Conservation (phyloP, 768 basidiomycete species). For the Baorangia bicolor region DNA sequence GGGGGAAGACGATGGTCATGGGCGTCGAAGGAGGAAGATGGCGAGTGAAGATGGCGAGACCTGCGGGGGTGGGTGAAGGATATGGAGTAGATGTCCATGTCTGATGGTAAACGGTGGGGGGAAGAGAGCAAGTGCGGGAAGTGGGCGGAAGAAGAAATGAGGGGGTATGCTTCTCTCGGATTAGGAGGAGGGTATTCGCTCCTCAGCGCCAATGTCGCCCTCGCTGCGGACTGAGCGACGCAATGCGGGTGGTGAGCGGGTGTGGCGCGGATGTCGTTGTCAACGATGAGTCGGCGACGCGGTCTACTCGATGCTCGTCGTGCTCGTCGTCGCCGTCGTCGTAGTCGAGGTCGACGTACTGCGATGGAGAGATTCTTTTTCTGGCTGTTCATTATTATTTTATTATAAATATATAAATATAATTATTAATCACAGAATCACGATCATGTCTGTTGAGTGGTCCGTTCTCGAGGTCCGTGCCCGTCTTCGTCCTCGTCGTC, state of each 20-base stretch:
- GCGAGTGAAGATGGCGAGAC: slow-evolving; percentile 60
- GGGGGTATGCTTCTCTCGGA: slow-evolving; percentile 21
- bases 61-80: slow-evolving; percentile 91
- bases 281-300: slow-evolving; percentile 15
- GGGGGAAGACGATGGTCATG: slow-evolving; percentile 47
- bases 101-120: not conserved
- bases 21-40: slow-evolving; percentile 64
- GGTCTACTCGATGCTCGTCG: slow-evolving; percentile 17
- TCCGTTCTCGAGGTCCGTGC: slow-evolving; percentile 27
- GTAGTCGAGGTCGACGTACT: slow-evolving; percentile 24
- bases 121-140: slow-evolving; percentile 1
- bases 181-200: slow-evolving; percentile 30
- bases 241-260: not conserved
- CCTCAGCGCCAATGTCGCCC: slow-evolving; percentile 18
- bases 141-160: slow-evolving; percentile 3
- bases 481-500: not conserved
- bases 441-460: slow-evolving; percentile 15
- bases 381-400: slow-evolving; percentile 8
- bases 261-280: slow-evolving; percentile 4
- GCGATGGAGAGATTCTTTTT: slow-evolving; percentile 19
- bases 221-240: slow-evolving; percentile 1
- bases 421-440: slow-evolving; percentile 8
- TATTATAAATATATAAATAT: slow-evolving; percentile 1
- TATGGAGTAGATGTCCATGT: slow-evolving; percentile 93
- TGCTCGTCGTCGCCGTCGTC: slow-evolving; percentile 16